Percentiles rank a stretch among this genome's conserved stretches.
These are phyloP conservation scores for Pichia sp. DNA, from an alignment of 1,139 yeast species.

Conservation along the genomic window DNA sequence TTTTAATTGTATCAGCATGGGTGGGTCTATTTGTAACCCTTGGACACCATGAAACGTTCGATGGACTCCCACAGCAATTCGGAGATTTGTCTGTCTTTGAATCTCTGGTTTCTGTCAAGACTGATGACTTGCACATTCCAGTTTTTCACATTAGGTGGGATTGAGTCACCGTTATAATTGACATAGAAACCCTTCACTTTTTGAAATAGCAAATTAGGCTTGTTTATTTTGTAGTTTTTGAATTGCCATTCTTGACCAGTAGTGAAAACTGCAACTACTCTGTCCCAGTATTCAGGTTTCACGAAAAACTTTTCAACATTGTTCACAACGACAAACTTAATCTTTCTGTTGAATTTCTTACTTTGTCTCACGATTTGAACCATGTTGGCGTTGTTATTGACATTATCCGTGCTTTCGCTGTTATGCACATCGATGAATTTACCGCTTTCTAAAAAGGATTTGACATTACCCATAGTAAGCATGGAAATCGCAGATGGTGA, in stretches of 20 bases:
- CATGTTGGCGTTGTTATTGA: slow-evolving; percentile 32
- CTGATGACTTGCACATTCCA: slow-evolving; percentile 87
- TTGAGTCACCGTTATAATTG: slow-evolving; percentile 72
- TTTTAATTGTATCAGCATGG: too few relatives aligned
- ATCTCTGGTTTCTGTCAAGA: slow-evolving; percentile 80
- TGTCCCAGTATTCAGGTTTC: slow-evolving; percentile 96
- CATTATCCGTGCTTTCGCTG: slow-evolving; percentile 29
- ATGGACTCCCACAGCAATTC: slow-evolving; percentile 81
- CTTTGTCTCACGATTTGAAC: slow-evolving; percentile 56
- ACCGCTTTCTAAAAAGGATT: slow-evolving; percentile 79
- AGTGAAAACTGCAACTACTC: slow-evolving; percentile 93
- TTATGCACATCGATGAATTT: slow-evolving; percentile 47
- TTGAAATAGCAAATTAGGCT: slow-evolving; percentile 80
- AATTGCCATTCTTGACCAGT: slow-evolving; percentile 99
- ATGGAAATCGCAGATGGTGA: slow-evolving; percentile 96
- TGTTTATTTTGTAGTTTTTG: slow-evolving; percentile 77
- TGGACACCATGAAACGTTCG: slow-evolving; percentile 55
- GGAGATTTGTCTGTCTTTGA: slow-evolving; percentile 84
- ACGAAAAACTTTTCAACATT: slow-evolving; percentile 87
- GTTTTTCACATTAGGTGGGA: slow-evolving; percentile 71
- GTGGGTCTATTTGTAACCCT: slow-evolving; percentile 39
- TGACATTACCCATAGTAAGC: slow-evolving; percentile 76
- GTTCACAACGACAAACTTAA: slow-evolving; percentile 78
- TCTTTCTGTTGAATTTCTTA: slow-evolving; percentile 50
- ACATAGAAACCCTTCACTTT: slow-evolving; percentile 81